Percentiles rank a stretch among this genome's conserved stretches.
Evolutionary conservation across 352 stramenopile species (phyloP).

Genomic region (Globisporangium cystogenes): DNA sequence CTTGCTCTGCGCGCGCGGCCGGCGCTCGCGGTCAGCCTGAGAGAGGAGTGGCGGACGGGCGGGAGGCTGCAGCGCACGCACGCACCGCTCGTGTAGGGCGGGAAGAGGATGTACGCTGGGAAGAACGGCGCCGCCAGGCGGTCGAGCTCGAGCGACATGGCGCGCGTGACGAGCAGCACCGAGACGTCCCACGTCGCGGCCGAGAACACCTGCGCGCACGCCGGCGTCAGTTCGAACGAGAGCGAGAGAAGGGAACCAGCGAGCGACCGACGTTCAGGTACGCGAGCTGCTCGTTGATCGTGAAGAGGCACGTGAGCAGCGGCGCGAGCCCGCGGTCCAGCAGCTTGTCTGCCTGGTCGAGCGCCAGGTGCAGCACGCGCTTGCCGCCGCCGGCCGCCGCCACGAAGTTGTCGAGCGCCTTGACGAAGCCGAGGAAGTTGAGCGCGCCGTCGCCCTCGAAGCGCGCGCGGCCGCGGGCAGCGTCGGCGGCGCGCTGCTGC

Average conservation of each 20-base stretch:
- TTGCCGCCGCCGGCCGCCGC: slow-evolving; percentile 5
- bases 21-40: no score
- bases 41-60: no score
- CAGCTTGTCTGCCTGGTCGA: slow-evolving; percentile 69
- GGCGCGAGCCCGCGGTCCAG: slow-evolving; percentile 45
- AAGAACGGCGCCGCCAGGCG: slow-evolving; percentile 42
- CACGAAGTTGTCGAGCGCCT: slow-evolving; percentile 54
- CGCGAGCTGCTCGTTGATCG: slow-evolving; percentile 62
- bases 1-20: slow-evolving; percentile 23
- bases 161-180: slow-evolving; percentile 60
- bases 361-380: slow-evolving; percentile 45
- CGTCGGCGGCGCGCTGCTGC: slow-evolving; percentile 5
- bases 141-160: slow-evolving; percentile 67
- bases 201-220: slow-evolving; percentile 34
- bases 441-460: slow-evolving; percentile 42
- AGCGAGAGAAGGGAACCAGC: background rate
- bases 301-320: slow-evolving; percentile 58
- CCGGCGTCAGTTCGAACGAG: background rate
- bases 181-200: slow-evolving; percentile 43
- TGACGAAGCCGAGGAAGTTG: slow-evolving; percentile 70
- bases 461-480: slow-evolving; percentile 6
- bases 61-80: no score
- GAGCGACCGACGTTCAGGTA: slow-evolving; percentile 34
- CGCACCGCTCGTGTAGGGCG: slow-evolving; percentile 47
- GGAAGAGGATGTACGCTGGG: slow-evolving; percentile 49